Evolutionary conservation across 2,329 filamentous ascomycete species (phyloP).

Genomic region (Fusarium longipes): DNA sequence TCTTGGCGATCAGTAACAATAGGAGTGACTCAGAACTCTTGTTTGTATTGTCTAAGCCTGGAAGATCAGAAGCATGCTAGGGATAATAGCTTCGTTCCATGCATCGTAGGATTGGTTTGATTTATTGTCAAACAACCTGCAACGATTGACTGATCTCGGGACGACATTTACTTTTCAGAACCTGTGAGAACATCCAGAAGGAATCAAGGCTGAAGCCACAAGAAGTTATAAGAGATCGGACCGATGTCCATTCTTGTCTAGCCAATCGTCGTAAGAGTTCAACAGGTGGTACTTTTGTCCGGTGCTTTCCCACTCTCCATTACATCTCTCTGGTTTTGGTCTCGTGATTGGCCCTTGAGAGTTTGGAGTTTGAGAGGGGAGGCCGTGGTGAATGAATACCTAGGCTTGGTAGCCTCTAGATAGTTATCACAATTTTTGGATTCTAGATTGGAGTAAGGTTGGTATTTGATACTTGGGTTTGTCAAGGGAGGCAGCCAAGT

Average conservation of each 20-base stretch:
- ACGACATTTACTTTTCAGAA: too few relatives aligned
- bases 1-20: too few relatives aligned
- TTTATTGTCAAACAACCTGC: background rate
- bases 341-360: background rate
- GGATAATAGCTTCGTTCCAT: background rate
- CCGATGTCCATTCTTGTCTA: background rate
- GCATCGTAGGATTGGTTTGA: background rate
- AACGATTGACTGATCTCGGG: background rate
- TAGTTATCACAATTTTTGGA: background rate
- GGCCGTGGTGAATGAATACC: background rate
- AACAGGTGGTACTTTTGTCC: background rate
- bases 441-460: too few relatives aligned
- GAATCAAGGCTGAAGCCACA: background rate
- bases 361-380: background rate
- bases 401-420: background rate
- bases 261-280: too few relatives aligned
- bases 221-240: constrained; percentile 4
- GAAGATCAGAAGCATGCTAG: background rate
- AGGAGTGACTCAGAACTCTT: background rate
- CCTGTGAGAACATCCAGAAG: background rate
- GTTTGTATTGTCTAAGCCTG: background rate
- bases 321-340: background rate
- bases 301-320: background rate
- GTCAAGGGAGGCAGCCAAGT: background rate
- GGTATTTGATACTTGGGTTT: background rate